Evolutionary conservation across 306 rosid genomes (phyloP), one percentile per base, ranked within the genome.

Genomic region (Quercus robur): DNA sequence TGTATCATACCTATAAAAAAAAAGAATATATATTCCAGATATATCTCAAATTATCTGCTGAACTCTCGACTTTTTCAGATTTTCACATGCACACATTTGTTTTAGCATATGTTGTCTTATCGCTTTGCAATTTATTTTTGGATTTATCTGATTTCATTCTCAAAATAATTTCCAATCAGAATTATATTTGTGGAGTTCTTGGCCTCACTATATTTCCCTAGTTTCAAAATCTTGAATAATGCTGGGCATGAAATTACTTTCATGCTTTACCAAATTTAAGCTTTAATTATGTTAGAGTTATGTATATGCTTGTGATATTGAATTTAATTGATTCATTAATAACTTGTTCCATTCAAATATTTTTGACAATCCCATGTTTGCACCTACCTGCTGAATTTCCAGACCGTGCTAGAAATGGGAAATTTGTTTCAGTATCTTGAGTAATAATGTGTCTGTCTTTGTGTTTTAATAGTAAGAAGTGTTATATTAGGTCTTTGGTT

Each of bases 141-240:
- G 54, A 49, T 49, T 49, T 49, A 12, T 49, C 54, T 49, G 54
- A 49, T 49, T 46, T 49, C 17, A 49, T 49, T 49, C 17, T 12
- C 54, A 49, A 49, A 49, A 49, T 49, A 49, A 49, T 49, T 49
- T 9, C 17, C 54, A 49, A 49, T 49, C 1, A 0, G 54, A 49
- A 49, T 49, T 49, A 38, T 38, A 38, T 6, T 49, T 49, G 54
- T 49, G 13, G 54, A 49, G 15, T 49, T 49, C 54, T 49, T 49
- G 54, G 54, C 54, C 54, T 49, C 54, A 49, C 54, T 49, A 49
- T 49, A 12, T 26, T 26, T 38, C 46, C 11, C 15, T 70, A 35
- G 38, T 78, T 58, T 81, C 38, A 41, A 41, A 70, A 77, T 74
- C 46, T 64, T 31, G 23, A 31, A 64, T 64, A 64, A 64, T 64